Evolutionary conservation across 371 early-diverging fungal genomes (phyloP).

Genomic region (Rhizopus microsporus): DNA sequence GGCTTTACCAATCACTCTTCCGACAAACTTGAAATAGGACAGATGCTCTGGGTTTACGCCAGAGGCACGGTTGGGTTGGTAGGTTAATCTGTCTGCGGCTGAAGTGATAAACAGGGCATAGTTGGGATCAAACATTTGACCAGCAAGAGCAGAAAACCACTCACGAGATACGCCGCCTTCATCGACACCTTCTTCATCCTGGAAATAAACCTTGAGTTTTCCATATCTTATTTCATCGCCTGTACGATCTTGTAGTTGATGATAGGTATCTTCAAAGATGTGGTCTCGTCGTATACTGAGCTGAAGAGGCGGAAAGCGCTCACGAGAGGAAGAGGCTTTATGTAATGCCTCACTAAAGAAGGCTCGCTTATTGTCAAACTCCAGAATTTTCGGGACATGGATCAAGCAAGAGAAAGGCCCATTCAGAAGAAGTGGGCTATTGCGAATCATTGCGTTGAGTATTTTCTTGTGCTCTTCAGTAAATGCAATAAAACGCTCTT

Average conservation of each 20-base stretch:
- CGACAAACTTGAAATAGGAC: slow-evolving; percentile 97
- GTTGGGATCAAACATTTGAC: slow-evolving; percentile 99
- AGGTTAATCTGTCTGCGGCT: slow-evolving; percentile 93
- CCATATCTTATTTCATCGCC: slow-evolving; percentile 94
- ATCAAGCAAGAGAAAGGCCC: slow-evolving; percentile 95
- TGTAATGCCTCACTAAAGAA: slow-evolving; percentile 94
- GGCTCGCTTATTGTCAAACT: slow-evolving; percentile 98
- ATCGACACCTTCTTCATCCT: slow-evolving; percentile 98
- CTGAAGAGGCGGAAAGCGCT: slow-evolving; percentile 73
- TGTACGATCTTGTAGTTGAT: slow-evolving; percentile 86
- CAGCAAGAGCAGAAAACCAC: slow-evolving; percentile 96
- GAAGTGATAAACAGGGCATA: slow-evolving; percentile 97
- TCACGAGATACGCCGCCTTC: slow-evolving; percentile 98
- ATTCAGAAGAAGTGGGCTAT: slow-evolving; percentile 92
- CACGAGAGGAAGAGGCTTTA: slow-evolving; percentile 68
- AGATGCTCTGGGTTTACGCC: slow-evolving; percentile 96
- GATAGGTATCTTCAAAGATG: slow-evolving; percentile 97
- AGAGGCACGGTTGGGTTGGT: slow-evolving; percentile 96
- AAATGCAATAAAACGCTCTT: slow-evolving; percentile 78
- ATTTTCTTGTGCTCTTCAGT: slow-evolving; percentile 95
- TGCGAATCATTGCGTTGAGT: slow-evolving; percentile 94
- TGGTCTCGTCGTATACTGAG: slow-evolving; percentile 92
- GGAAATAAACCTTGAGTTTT: slow-evolving; percentile 93
- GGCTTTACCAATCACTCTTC: slow-evolving; percentile 98
- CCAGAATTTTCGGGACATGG: slow-evolving; percentile 94